Percentiles rank a stretch among this genome's conserved stretches.
These are phyloP conservation scores for Stephania yunnanensis DNA, from an alignment of 164 flowering plant genomes.

Conservation along the genomic window DNA sequence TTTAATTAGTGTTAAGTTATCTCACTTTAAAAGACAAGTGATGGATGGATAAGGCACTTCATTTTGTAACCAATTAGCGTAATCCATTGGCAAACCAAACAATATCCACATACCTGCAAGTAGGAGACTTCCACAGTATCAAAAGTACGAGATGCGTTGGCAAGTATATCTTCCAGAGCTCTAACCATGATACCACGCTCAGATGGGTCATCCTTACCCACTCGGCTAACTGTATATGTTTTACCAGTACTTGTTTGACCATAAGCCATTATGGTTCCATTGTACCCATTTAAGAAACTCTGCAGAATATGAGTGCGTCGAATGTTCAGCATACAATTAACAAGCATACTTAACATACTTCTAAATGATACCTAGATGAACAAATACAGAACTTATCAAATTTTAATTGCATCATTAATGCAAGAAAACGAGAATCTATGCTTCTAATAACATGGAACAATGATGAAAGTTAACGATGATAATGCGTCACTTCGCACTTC, in stretches of 20 bases:
- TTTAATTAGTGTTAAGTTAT: not conserved
- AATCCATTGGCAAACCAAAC: too few relatives aligned
- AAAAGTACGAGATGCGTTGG: conserved; percentile 35
- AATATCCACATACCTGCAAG: conserved; percentile 55
- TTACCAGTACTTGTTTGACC: conserved; percentile 99
- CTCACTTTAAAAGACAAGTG: too few relatives aligned
- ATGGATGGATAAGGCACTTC: too few relatives aligned
- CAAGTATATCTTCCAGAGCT: conserved; percentile 79
- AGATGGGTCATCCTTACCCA: conserved; percentile 78
- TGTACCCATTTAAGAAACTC: conserved; percentile 90
- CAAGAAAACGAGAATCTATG: too few relatives aligned
- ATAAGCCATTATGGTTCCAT: conserved; percentile 97
- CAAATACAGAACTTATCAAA: not conserved
- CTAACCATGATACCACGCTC: conserved; percentile 94
- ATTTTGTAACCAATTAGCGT: too few relatives aligned
- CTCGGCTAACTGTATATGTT: conserved; percentile 78
- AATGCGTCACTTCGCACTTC: too few relatives aligned
- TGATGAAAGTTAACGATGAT: too few relatives aligned
- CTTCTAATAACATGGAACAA: too few relatives aligned
- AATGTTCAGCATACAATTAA: conserved; percentile 3
- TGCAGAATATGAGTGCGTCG: conserved; percentile 40
- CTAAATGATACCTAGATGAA: not conserved
- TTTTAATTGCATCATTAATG: not conserved
- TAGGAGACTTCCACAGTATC: conserved; percentile 71
- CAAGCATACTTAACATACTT: conserved; percentile 1